Evolutionary conservation across 345 rosid species (phyloP), one percentile per base, ranked within the genome.

Genomic region (Rhodomyrtus tomentosa): DNA sequence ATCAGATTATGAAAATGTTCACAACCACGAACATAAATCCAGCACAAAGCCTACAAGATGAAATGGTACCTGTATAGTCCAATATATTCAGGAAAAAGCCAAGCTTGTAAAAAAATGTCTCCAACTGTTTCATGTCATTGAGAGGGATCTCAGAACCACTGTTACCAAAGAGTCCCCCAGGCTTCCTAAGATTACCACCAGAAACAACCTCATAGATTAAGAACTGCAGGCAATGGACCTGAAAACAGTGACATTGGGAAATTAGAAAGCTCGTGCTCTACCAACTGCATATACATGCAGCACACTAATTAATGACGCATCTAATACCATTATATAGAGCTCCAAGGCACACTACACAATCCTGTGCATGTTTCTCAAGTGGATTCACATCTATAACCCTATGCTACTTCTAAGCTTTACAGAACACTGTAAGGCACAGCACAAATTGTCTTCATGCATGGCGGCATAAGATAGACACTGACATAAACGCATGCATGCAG

Each of bases 141-240:
- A 93, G 92, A 82, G 98, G 99, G 88, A 97, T 95, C 89, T 97
- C 99, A 89, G 99, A 97, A 80, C 98, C 99, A 85, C 93, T 93
- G 86, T 97, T 97, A 81, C 99, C 98, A 91, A 97, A 97, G 81
- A 97, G 96, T 24, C 99, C 99, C 80, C 99, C 99, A 56, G 99
- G 98, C 88, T 93, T 96, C 91, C 99, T 91, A 83, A 96, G 96
- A 93, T 97, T 96, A 84, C 99, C 99, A 84, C 99, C 99, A 90
- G 99, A 97, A 13, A 97, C 99, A 86, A 96, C 98, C 90, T 97
- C 99, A 88, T 96, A 97, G 80, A 97, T 97, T 83, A 97, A 88
- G 90, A 96, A 97, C 85, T 97, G 99, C 93, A 97, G 91, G 90
- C 99, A 97, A 87, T 95, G 98, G 82, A 97, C 96, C 99, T 97